Conservation (phyloP, 148 eudicot species). For the Polygonum maritimum region DNA sequence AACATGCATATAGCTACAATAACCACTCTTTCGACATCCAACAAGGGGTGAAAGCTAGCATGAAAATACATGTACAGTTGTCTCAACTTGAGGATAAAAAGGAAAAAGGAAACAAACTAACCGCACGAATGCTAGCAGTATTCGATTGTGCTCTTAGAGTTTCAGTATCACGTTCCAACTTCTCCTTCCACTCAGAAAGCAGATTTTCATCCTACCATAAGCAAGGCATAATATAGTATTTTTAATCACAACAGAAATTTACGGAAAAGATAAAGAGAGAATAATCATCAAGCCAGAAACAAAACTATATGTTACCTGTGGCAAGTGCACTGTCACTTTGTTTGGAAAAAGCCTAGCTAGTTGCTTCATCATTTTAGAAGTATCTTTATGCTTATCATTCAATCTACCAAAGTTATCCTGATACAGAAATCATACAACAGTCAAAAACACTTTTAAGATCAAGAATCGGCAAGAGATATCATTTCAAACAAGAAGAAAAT, state of each 20-base stretch:
- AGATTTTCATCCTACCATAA: conserved; percentile 63
- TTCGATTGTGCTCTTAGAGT: conserved; percentile 77
- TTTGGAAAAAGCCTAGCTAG: conserved; percentile 78
- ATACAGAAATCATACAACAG: neutral
- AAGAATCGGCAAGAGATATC: neutral
- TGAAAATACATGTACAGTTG: neutral
- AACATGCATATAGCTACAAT: neutral
- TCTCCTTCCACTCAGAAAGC: conserved; percentile 77
- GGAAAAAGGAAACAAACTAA: conserved; percentile 45
- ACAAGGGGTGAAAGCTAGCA: neutral
- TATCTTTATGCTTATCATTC: conserved; percentile 72
- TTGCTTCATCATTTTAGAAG: conserved; percentile 66
- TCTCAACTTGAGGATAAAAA: neutral
- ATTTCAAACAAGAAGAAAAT: neutral
- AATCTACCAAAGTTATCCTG: conserved; percentile 79
- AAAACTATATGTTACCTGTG: conserved; percentile 47
- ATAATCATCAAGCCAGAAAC: neutral
- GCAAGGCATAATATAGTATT: neutral
- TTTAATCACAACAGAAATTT: neutral
- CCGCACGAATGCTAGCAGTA: conserved; percentile 53
- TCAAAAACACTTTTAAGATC: neutral
- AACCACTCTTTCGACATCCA: neutral
- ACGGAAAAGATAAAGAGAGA: neutral
- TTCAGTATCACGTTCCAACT: conserved; percentile 81
- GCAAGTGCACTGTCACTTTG: conserved; percentile 80